Base-by-base conservation (phyloP, 768 basidiomycete genomes). In the Kwoniella sp. region DNA sequence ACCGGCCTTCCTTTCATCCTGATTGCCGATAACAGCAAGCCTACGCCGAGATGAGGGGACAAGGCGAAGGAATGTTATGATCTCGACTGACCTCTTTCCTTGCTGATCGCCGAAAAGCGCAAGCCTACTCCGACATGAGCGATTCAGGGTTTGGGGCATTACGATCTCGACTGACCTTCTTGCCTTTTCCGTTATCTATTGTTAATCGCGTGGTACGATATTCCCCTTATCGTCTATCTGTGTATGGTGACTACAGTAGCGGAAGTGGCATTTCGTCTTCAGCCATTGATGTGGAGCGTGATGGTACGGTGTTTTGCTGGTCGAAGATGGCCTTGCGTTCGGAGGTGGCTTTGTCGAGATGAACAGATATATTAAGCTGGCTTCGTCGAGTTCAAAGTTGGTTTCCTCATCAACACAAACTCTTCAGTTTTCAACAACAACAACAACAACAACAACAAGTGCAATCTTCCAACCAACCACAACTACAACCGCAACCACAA, bases 81-180 rank as follows among this genome's bases (percentile, higher is more conserved):
- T 61, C 26, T 46, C 52, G 60, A 61, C 60, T 47, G 37, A 46
- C 15, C 40, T 10, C 33, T 44, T 3, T 19, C 4, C 17, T 19
- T 44, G 17, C 10, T 9, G 40, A 44, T 44, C 17, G 17, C 40
- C 40, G 40, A 19, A 19, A 44, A 44, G 17, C 40, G 36, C 24
- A 26, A 57, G 55, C 57, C 57, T 24, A 17, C 29, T 58, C 57
- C 57, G 57, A 58, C 6, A 58, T 58, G n/a, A 37, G 57, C 21
- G 33, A 58, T 33, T 50, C 57, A 58, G 57, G 57, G 24, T 15
- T 24, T 22, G 27, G 21, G 8, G 40, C n/a, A 54, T 61, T 61
- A 13, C 52, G 44, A 61, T 61, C 37, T 46, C 60, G 60, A 61
- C 60, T 47, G 37, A 27, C 24, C 40, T 44, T 19, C 40, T 44